A percentile compares a stretch with the other conserved stretches of the same genome.
These are phyloP conservation scores for Ceratorhiza oryzae-sativae DNA, from an alignment of 1,284 basidiomycete genomes.

Conservation along the genomic window DNA sequence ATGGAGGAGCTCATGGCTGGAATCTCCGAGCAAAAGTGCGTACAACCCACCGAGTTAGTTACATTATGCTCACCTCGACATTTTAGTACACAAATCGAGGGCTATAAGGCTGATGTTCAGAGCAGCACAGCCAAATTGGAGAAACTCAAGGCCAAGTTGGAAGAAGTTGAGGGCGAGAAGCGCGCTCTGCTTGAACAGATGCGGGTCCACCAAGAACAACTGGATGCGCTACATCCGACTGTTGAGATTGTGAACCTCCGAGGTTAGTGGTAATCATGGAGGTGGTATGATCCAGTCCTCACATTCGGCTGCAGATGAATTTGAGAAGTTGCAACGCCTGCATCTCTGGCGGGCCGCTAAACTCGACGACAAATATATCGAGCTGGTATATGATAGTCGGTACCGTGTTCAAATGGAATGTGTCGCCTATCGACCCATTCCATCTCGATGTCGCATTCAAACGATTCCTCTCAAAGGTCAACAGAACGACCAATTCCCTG, in stretches of 20 bases:
- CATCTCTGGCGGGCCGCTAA: constrained; percentile 33
- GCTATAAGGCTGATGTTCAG: constrained; percentile 51
- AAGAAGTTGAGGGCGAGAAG: constrained; percentile 48
- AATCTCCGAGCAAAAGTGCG: constrained; percentile 57
- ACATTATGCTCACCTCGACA: constrained; percentile 41
- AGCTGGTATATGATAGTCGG: constrained; percentile 12
- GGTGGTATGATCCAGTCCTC: not conserved
- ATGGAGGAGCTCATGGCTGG: constrained; percentile 55
- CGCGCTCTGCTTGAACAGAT: constrained; percentile 24
- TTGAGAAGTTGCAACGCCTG: constrained; percentile 26
- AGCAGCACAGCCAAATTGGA: constrained; percentile 51
- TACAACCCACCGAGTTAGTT: not conserved
- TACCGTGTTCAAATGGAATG: constrained; percentile 30
- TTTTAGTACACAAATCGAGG: constrained; percentile 51
- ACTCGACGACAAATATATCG: constrained; percentile 32
- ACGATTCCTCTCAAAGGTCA: constrained; percentile 18
- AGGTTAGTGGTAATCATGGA: not conserved
- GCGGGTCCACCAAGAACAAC: constrained; percentile 27
- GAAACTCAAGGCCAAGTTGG: constrained; percentile 51
- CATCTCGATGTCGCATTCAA: constrained; percentile 25
- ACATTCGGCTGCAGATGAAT: constrained; percentile 31
- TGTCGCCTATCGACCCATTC: constrained; percentile 3
- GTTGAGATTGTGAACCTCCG: constrained; percentile 35
- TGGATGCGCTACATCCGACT: constrained; percentile 24
- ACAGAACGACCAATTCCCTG: constrained; percentile 27